Conservation (phyloP, 257 asterid species). For the Pogostemon cablin region DNA sequence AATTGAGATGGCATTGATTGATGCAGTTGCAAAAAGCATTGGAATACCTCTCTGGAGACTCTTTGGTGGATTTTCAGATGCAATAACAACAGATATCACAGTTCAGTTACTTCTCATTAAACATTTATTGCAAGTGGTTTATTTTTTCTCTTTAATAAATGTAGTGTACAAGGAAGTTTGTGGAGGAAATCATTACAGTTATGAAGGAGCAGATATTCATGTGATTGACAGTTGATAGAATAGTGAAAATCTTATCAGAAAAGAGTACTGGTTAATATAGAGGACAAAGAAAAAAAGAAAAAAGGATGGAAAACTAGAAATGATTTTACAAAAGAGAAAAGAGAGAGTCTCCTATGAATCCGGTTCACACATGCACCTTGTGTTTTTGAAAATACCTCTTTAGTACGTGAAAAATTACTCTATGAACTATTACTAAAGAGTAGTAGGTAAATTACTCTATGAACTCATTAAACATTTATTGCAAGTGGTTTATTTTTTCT, state of each 20-base stretch:
- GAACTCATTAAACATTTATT: slow-evolving; percentile 22
- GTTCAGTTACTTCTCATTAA: slow-evolving; percentile 45
- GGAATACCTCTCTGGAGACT: slow-evolving; percentile 89
- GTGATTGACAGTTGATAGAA: not conserved
- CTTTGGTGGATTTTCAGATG: slow-evolving; percentile 77
- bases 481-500: not conserved
- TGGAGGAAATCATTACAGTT: not conserved
- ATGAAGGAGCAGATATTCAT: slow-evolving; percentile 12
- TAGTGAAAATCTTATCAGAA: not conserved
- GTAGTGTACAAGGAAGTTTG: no score
- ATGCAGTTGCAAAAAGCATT: slow-evolving; percentile 83
- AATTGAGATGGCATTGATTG: slow-evolving; percentile 92
- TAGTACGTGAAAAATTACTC: no score
- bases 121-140: not conserved
- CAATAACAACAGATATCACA: slow-evolving; percentile 82
- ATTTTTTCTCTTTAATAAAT: not conserved
- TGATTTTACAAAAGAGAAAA: not conserved
- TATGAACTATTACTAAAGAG: no score
- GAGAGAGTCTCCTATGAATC: no score
- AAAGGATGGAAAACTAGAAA: not conserved
- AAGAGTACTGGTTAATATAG: not conserved
- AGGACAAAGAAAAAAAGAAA: not conserved
- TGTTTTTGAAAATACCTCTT: no score
- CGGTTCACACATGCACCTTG: no score
- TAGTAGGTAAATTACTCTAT: no score